Evolutionary conservation across 2,329 filamentous ascomycete genomes (phyloP).

Genomic region (Parastagonospora nodorum): DNA sequence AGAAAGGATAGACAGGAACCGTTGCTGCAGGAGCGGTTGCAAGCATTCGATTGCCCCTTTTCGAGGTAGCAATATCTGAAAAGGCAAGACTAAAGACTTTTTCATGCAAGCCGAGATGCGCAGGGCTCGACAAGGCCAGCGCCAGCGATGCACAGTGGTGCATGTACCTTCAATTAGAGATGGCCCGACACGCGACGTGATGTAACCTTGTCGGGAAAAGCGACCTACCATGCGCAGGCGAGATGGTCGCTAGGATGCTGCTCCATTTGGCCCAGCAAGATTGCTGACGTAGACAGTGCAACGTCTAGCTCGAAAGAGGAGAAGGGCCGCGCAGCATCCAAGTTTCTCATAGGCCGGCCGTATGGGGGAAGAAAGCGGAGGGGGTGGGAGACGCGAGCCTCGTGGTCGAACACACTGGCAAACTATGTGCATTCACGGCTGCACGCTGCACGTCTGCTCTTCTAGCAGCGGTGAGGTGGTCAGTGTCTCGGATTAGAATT

Average conservation of each 20-base stretch:
- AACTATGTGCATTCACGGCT: too few relatives aligned
- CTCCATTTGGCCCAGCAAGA: background rate
- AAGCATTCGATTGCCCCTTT: background rate
- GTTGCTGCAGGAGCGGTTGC: background rate
- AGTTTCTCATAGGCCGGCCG: background rate
- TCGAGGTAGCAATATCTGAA: background rate
- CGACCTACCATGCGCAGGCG: background rate
- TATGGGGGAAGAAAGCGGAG: background rate
- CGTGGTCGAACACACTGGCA: too few relatives aligned
- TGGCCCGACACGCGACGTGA: background rate
- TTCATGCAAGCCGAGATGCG: background rate
- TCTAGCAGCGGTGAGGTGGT: background rate
- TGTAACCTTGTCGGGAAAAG: constrained; percentile 2
- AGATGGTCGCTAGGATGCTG: constrained; percentile 3
- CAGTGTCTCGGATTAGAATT: background rate
- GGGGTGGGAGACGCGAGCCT: too few relatives aligned
- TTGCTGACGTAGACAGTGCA: constrained; percentile 13
- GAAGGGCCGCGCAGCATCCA: too few relatives aligned
- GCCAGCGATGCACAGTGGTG: background rate
- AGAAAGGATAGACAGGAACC: background rate
- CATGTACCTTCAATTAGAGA: constrained; percentile 1
- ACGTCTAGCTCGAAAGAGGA: background rate
- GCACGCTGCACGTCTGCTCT: too few relatives aligned
- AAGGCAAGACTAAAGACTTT: background rate
- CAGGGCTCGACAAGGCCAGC: background rate